Base-by-base conservation (phyloP, 306 rosid species). In the Malus sylvestris region DNA sequence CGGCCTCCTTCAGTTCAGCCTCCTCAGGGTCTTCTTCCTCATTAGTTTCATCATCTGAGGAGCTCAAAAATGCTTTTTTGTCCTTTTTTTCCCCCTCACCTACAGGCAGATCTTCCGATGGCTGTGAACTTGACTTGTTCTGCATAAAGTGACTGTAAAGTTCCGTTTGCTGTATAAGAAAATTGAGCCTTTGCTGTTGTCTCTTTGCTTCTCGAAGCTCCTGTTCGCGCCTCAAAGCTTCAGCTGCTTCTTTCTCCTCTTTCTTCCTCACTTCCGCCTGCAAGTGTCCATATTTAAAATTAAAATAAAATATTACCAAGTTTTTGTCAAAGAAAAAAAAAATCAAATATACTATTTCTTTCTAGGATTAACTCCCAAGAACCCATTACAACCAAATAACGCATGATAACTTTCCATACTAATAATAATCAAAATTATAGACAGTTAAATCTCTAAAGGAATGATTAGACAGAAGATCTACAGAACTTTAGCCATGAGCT, bases 81-180 rank as follows among this genome's bases (percentile, higher is more conserved):
- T 86, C 88, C 60, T 84, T 69, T 71, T 62, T 64, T 55, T 73
- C 80, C 81, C 83, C 97, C 79, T 87, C 91, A 60, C 52, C 91
- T 30, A 58, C 66, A 60, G 91, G 74, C 68, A 86, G 72, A 82
- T 81, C 81, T 68, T 92, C 99, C 63, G 97, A 83, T 44, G 93
- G 80, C 81, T 87, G 85, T 70, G 88, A 71, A 82, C 83, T 92
- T 71, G 96, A 77, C 88, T 96, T 96, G 87, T 96, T 92, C 88
- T 89, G 98, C 99, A 96, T 92, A 80, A 96, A 96, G 85, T 96
- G 99, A 87, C 99, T 92, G 81, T 96, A 96, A 70, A 96, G 87
- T 84, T 96, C 99, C 23, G 99, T 96, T 81, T 96, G 99, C 80
- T 96, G 97, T 82, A 96, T 96, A 71, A 96, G 97, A 87, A 96